Evolutionary conservation across 176 grass and related monocot genomes (phyloP), one percentile per base, ranked within the genome.

Genomic region (Tuctoria greenei): DNA sequence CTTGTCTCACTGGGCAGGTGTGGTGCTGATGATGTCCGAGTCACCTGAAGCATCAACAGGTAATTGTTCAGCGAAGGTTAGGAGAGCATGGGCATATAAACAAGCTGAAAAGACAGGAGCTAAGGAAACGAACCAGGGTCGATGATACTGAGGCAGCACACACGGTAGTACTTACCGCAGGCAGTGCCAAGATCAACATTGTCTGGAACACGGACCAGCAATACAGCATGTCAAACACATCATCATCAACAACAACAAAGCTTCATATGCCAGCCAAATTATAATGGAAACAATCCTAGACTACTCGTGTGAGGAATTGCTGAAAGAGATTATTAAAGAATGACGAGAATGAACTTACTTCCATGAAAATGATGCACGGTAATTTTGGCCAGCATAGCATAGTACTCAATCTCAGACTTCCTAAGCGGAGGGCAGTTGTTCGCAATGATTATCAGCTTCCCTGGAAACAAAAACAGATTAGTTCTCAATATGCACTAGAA

Each of bases 131-230:
- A 71, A 98, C 95, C 95, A 80, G 91, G 87, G 63, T 99, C 89
- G 24, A 99, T 86, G 38, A 99, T 90, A 75, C 95, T 99, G 71
- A 99, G 95, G 64, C 91, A 99, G 87, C 95, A 86, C 42, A 99
- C 95, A 66, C 89, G 81, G 66, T 67, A 99, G 77, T 99, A 99
- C 77, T 95, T 99, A 17, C 91, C 95, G 1, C 91, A 99, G 50
- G 95, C 95, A 27, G 89, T 95, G 72, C 95, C 95, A 74, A 99
- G 91, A 69, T 99, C 95, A 73, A 99, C 95, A 65, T 99, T 99
- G 85, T 92, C 95, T 99, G 81, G 56, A 60, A 31, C 11, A 72
- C 24, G 55, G 45, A 46, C 24, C 5, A 18, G 1, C 11, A 39
- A 62, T 20, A 71, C 24, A 67, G 24, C 38, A 36, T 3, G 51